Conservation (phyloP, 148 eudicot genomes). For the Arbutus unedo region DNA sequence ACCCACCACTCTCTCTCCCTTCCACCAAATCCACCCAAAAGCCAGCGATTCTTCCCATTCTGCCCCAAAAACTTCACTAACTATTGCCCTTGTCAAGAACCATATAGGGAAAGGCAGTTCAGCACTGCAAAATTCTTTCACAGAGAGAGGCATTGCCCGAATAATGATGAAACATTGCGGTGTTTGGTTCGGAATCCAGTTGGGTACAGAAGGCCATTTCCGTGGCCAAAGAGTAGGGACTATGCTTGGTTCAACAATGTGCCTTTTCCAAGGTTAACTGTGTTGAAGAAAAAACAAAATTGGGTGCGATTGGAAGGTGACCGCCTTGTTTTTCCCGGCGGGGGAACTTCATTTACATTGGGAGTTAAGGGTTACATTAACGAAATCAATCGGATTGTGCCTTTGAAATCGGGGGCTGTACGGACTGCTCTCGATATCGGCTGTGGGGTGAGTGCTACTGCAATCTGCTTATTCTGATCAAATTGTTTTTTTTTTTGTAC, state of each 20-base stretch:
- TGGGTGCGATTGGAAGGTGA: conserved; percentile 51
- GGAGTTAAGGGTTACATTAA: conserved; percentile 45
- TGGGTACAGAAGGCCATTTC: conserved; percentile 46
- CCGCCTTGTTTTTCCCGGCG: conserved; percentile 49
- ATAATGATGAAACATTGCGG: conserved; percentile 23
- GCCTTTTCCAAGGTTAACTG: conserved; percentile 36
- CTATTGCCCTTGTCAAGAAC: conserved; percentile 50
- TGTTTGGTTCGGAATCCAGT: conserved; percentile 51
- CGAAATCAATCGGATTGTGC: conserved; percentile 33
- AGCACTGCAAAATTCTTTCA: conserved; percentile 19
- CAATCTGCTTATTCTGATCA: neutral
- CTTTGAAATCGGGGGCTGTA: conserved; percentile 37
- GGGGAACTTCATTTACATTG: conserved; percentile 48
- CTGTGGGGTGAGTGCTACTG: conserved; percentile 47
- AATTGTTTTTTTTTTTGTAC: too few species aligned
- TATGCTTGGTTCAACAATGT: conserved; percentile 58
- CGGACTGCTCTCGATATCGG: conserved; percentile 58
- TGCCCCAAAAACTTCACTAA: conserved; percentile 40
- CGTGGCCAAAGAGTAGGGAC: conserved; percentile 58
- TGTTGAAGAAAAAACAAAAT: conserved; percentile 41
- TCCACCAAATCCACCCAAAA: conserved; percentile 13
- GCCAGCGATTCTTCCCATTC: conserved; percentile 16
- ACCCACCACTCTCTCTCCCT: conserved; percentile 26
- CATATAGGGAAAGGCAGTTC: conserved; percentile 14
- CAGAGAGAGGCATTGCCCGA: conserved; percentile 69